Evolutionary conservation across 2,329 filamentous ascomycete genomes (phyloP), one percentile per base, ranked within the genome.

Genomic region (Neurospora crassa): DNA sequence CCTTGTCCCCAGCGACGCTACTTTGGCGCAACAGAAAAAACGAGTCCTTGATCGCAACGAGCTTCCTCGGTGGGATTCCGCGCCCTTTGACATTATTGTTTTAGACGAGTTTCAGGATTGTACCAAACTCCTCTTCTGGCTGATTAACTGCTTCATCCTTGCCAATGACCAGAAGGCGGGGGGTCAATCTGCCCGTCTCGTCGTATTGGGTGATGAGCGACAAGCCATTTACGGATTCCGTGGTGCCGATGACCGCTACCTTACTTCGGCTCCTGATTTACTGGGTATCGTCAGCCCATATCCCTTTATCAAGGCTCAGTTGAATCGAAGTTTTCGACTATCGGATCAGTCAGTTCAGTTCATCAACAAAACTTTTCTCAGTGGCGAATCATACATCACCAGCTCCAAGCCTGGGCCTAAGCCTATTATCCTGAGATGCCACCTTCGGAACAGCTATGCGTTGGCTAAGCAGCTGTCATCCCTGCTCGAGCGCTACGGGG

Each of bases 301-400:
- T 69, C 68, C 42, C 43, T 69, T 69, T 69, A 37, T 69, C 43
- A 69, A 40, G 24, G 43, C 29, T 69, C 68, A 69, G 29, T 59
- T 69, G 68, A 69, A 59, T 24, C 68, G 68, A 69, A 69, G 68
- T 34, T 69, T 69, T 59, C 68, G 68, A 59, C 43, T 69, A 53
- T 69, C 68, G 24, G 68, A 69, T 59, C 68, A 37, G 43, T 59
- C 68, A 69, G 68, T 69, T 53, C 68, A 47, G 24, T 69, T 69
- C 43, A 69, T 69, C 68, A 69, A 69, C 68, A 69, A 69, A 63
- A 69, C 68, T 59, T 69, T 69, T 69, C 68, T 69, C 42, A 37
- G 68, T 14, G 68, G 68, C 42, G 68, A 69, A 59, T 69, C 68
- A 59, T 69, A 69, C 68, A 69, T 69, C 68, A 69, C 68, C 43